A percentile compares a stretch with the other conserved stretches of the same genome.
Conservation (phyloP, 345 rosid species). For the Pistacia atlantica region DNA sequence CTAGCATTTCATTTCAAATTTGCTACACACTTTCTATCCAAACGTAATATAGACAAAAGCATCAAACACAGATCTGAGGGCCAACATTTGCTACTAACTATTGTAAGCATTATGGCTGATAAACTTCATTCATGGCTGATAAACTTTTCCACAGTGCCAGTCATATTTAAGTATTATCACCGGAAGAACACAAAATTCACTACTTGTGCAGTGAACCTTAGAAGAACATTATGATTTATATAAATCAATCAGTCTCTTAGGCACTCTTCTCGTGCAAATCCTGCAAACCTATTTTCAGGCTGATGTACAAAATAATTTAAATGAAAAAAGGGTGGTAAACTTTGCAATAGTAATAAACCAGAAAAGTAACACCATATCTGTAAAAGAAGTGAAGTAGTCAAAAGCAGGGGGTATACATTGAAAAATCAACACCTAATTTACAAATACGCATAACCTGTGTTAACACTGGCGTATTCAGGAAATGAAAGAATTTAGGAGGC, state of each 20-base stretch:
- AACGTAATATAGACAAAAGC: neutral
- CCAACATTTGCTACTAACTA: neutral
- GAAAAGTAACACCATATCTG: neutral
- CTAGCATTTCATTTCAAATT: neutral
- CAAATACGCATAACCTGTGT: constrained; percentile 3
- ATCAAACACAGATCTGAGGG: neutral
- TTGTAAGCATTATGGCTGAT: neutral
- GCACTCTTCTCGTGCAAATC: constrained; percentile 2
- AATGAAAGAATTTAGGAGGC: neutral
- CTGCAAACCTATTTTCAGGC: neutral
- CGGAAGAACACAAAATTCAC: neutral
- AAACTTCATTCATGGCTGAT: neutral
- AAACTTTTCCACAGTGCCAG: neutral
- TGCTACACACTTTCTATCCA: neutral
- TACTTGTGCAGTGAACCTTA: neutral
- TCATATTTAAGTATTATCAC: neutral
- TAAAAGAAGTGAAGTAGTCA: neutral
- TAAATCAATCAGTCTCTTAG: neutral
- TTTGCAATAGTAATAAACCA: neutral
- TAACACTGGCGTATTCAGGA: neutral
- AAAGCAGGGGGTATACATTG: neutral
- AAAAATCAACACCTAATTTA: neutral
- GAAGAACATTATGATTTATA: neutral
- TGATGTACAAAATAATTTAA: neutral
- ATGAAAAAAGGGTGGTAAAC: neutral